Conservation (phyloP, 2,329 filamentous ascomycete species). For the Aurifilum marmelostoma region DNA sequence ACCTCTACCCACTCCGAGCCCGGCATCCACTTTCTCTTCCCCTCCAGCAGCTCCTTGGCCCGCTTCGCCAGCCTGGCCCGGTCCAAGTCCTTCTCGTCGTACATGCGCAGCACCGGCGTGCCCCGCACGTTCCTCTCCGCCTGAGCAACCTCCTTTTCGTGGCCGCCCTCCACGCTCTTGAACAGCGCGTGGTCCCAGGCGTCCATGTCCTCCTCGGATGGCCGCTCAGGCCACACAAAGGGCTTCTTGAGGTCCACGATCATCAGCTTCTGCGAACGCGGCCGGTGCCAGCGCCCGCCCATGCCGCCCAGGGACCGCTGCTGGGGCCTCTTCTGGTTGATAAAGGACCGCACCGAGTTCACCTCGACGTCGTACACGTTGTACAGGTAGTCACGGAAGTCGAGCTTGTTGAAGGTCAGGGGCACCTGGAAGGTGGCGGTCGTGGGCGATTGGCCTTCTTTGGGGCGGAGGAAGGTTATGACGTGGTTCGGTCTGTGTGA, state of each 20-base stretch:
- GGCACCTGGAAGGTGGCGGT: constrained; percentile 92
- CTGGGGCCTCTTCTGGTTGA: constrained; percentile 67
- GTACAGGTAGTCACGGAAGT: constrained; percentile 92
- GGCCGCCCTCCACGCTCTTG: constrained; percentile 54
- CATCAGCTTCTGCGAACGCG: constrained; percentile 84
- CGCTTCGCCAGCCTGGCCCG: constrained; percentile 54
- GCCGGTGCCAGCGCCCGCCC: constrained; percentile 67
- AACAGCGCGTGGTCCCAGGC: constrained; percentile 68
- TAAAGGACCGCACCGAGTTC: constrained; percentile 74
- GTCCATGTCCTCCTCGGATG: constrained; percentile 55
- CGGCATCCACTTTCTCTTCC: constrained; percentile 64
- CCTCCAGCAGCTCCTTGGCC: constrained; percentile 64
- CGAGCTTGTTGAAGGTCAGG: constrained; percentile 91
- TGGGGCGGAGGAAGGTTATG: constrained; percentile 74
- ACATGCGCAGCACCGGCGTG: constrained; percentile 37
- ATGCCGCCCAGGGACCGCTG: constrained; percentile 54
- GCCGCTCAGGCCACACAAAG: constrained; percentile 82
- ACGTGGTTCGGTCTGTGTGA: constrained; percentile 73
- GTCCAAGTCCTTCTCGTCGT: constrained; percentile 42
- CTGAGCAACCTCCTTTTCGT: constrained; percentile 39
- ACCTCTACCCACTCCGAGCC: constrained; percentile 50
- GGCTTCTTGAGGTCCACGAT: constrained; percentile 85
- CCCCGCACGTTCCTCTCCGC: constrained; percentile 8
- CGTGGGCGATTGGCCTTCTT: constrained; percentile 71
- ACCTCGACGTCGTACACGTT: constrained; percentile 80